Base-by-base conservation (phyloP, 495 filamentous ascomycete species). In the Neurospora sp. region DNA sequence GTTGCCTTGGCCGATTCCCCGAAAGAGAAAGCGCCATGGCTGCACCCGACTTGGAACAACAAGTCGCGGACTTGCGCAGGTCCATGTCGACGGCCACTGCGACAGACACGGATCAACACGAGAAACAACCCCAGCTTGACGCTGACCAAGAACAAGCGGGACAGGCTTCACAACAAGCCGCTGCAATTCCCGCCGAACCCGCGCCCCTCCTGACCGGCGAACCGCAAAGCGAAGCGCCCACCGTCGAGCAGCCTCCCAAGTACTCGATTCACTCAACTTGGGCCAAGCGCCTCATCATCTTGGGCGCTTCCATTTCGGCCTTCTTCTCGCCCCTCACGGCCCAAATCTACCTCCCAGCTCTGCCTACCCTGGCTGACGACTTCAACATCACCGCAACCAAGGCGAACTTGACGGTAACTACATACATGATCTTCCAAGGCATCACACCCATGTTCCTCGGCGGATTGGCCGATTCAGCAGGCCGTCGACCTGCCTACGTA, bases 271-370 rank as follows among this genome's bases (percentile, higher is more conserved):
- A 91, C 79, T 83, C 85, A 37, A 79, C 78, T 68, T 79, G 81
- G 72, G 82, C 89, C 74, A 92, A 91, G 81, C 79, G 83, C 70
- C 83, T 87, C 72, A 88, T 92, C 69, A 86, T 92, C 69, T 81
- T 88, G 70, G 84, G 88, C 69, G 88, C 89, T 42, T 86, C 89
- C 10, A 78, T 85, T 70, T 86, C 83, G 12, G 87, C 89, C 27
- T 89, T 92, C 79, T 91, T 92, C 83, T 93, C 91, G 0, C 91
- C 91, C 1, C 79, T 94, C 12, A 89, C 89, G 12, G 88, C 89
- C 1, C 80, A 83, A 40, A 93, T 94, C 73, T 95, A 95, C 81
- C 90, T 91, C 69, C 91, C 91, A 5, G 89, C 90, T 0, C 82
- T 94, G 48, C 86, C 82, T n/a, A 80, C 81, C 0, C 76, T 93